Conservation (phyloP, 805 yeast genomes). For the Kurtzmaniella cleridarum region DNA sequence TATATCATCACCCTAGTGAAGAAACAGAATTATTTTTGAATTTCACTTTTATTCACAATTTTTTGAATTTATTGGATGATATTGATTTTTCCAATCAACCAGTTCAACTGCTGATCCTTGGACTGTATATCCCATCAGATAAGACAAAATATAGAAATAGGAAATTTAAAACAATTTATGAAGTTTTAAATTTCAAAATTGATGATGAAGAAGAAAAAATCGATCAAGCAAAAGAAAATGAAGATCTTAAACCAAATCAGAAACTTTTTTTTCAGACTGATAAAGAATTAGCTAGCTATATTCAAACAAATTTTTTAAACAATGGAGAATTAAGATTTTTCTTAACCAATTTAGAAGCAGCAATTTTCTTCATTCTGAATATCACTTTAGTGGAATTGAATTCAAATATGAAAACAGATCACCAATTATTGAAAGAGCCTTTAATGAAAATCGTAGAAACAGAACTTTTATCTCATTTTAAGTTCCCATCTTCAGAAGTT, state of each 20-base stretch:
- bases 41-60: conserved; percentile 32
- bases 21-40: conserved; percentile 28
- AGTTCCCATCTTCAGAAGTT: conserved; percentile 17
- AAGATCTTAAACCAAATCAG: conserved; percentile 1
- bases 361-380: conserved; percentile 30
- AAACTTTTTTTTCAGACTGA: conserved; percentile 25
- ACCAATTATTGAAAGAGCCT: conserved; percentile 16
- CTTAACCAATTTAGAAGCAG: conserved; percentile 39
- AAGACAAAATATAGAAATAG: conserved; percentile 10
- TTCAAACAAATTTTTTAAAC: conserved; percentile 24
- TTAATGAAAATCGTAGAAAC: conserved; percentile 26
- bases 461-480: conserved; percentile 18
- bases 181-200: conserved; percentile 24
- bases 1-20: conserved; percentile 17
- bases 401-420: conserved; percentile 2
- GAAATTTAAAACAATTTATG: conserved; percentile 19
- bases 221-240: conserved; percentile 6
- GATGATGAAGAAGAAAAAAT: conserved; percentile 4
- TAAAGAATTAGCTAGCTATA: conserved; percentile 21
- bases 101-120: conserved; percentile 13
- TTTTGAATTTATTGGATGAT: conserved; percentile 16
- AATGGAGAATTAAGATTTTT: conserved; percentile 35
- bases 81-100: conserved; percentile 1
- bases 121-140: conserved; percentile 8
- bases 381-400: conserved; percentile 27